These are phyloP conservation scores for Nissolia schottii DNA, from an alignment of 306 rosid species.

Conservation along the genomic window DNA sequence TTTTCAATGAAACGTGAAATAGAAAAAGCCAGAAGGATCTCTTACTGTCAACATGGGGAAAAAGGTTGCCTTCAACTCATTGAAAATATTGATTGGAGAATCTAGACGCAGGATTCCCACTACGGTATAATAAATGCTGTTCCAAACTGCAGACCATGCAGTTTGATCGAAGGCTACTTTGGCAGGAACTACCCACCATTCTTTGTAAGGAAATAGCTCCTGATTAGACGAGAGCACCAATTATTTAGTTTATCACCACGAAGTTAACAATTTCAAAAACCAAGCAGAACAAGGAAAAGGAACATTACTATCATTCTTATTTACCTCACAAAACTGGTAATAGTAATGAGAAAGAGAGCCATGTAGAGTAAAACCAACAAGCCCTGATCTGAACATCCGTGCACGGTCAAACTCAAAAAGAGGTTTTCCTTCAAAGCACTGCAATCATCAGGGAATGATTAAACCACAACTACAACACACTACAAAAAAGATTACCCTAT, in stretches of 20 bases:
- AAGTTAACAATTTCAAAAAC: conserved; percentile 14
- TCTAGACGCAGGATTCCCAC: conserved; percentile 79
- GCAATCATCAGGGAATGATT: conserved; percentile 21
- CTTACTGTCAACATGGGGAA: conserved; percentile 92
- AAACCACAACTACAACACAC: not conserved
- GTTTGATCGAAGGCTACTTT: conserved; percentile 93
- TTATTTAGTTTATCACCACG: not conserved
- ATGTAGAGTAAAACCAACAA: conserved; percentile 93
- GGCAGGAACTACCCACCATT: conserved; percentile 98
- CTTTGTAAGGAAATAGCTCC: conserved; percentile 90
- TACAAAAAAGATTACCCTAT: not conserved
- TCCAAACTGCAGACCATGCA: conserved; percentile 91
- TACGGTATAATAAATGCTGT: conserved; percentile 76
- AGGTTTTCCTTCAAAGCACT: conserved; percentile 98
- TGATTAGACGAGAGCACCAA: conserved; percentile 28
- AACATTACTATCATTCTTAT: not conserved
- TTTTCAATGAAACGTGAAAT: conserved; percentile 6
- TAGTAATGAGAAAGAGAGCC: conserved; percentile 97
- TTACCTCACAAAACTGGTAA: conserved; percentile 90
- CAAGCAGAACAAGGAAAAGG: not conserved
- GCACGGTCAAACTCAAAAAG: conserved; percentile 87
- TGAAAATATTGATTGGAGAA: conserved; percentile 64
- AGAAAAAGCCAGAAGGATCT: conserved; percentile 22
- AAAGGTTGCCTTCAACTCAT: conserved; percentile 75
- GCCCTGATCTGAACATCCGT: conserved; percentile 89